Conservation (phyloP, 2,329 filamentous ascomycete genomes). For the Fusarium stilboides region DNA sequence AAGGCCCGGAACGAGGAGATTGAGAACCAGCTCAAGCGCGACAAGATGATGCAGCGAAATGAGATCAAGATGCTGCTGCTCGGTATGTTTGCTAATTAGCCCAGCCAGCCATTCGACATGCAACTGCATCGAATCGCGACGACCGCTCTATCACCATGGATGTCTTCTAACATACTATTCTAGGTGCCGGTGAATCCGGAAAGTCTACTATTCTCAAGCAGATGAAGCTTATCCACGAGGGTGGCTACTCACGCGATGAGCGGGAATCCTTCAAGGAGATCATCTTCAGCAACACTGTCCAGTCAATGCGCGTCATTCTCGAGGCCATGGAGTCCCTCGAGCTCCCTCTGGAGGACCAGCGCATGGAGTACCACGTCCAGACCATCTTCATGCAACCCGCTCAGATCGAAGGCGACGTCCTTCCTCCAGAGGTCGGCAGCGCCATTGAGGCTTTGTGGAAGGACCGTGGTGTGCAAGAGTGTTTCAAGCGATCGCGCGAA, state of each 20-base stretch:
- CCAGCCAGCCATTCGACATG: background rate
- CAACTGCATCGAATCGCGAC: conserved; percentile 1
- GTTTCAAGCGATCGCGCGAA: conserved; percentile 95
- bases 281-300: conserved; percentile 79
- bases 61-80: conserved; percentile 99
- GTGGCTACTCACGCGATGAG: conserved; percentile 95
- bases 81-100: conserved; percentile 68
- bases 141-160: background rate
- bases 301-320: conserved; percentile 78
- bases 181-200: conserved; percentile 93
- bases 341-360: conserved; percentile 89
- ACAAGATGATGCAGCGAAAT: conserved; percentile 98
- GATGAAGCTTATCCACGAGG: conserved; percentile 99
- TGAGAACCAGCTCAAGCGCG: conserved; percentile 98
- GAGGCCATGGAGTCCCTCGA: conserved; percentile 79
- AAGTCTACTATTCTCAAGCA: conserved; percentile 99
- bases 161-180: conserved; percentile 48
- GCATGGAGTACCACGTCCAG: conserved; percentile 97
- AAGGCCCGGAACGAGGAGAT: conserved; percentile 99
- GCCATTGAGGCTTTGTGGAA: conserved; percentile 95
- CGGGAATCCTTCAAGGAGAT: conserved; percentile 80
- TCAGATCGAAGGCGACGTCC: conserved; percentile 94
- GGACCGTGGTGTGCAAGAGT: conserved; percentile 92
- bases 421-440: conserved; percentile 93
- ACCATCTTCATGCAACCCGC: conserved; percentile 99